Conservation (phyloP, 768 basidiomycete genomes). For the Trametes cubensis region DNA sequence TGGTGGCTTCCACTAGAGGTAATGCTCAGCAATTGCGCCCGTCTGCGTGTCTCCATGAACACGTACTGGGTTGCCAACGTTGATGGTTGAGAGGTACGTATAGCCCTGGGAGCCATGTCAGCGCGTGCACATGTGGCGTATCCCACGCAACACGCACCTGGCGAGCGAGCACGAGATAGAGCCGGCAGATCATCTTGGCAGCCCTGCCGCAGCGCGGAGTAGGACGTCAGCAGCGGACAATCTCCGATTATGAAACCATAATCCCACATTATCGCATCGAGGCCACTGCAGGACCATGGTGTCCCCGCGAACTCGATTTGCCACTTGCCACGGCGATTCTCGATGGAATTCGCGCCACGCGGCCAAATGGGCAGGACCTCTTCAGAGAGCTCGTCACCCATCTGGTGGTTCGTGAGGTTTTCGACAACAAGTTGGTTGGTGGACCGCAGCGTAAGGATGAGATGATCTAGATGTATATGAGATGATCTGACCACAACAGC, state of each 20-base stretch:
- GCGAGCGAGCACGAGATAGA: constrained; percentile 63
- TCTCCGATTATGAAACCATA: background rate
- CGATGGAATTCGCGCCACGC: constrained; percentile 57
- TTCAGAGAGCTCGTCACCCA: constrained; percentile 60
- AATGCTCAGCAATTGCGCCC: background rate
- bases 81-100: constrained; percentile 58
- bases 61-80: constrained; percentile 55
- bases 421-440: constrained; percentile 61
- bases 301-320: constrained; percentile 62
- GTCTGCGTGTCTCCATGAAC: background rate
- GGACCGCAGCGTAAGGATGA: constrained; percentile 70
- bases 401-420: constrained; percentile 51
- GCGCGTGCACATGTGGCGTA: constrained; percentile 28
- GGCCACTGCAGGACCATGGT: constrained; percentile 69
- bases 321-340: constrained; percentile 50
- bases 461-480: constrained; percentile 52
- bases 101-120: constrained; percentile 56
- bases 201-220: constrained; percentile 42
- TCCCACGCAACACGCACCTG: constrained; percentile 42
- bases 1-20: constrained; percentile 47
- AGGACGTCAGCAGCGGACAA: background rate
- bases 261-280: constrained; percentile 53
- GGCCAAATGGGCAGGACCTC: constrained; percentile 67
- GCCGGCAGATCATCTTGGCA: constrained; percentile 55
- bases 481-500: background rate